phyloP scores from a whole-genome alignment of 176 grass and related monocot genomes.

The Oryza meyeriana region DNA sequence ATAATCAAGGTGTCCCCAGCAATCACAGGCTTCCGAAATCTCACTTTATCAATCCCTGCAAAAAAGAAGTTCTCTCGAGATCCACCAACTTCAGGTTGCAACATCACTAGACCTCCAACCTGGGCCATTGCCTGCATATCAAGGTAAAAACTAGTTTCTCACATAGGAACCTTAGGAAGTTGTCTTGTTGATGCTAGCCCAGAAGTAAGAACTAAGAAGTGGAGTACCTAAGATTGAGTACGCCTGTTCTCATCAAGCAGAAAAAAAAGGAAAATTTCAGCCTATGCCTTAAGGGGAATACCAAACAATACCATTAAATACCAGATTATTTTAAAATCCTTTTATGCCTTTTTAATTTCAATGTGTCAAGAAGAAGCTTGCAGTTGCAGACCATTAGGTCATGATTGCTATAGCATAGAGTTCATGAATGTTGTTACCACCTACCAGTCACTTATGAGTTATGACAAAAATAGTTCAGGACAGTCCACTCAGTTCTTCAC shows the following conservation, averaged over 20 bases:
- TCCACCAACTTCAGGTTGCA: conserved; percentile 92
- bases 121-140: conserved; percentile 86
- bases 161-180: not conserved
- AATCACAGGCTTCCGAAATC: conserved; percentile 89
- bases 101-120: conserved; percentile 87
- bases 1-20: conserved; percentile 90
- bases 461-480: not conserved
- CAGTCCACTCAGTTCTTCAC: conserved; percentile 45
- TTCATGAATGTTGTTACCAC: not conserved
- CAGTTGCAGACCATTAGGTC: not conserved
- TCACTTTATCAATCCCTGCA: conserved; percentile 85
- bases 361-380: not conserved
- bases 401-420: not conserved
- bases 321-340: not conserved
- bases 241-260: not conserved
- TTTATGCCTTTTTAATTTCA: not conserved
- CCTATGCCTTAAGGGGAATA: not conserved
- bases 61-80: conserved; percentile 97
- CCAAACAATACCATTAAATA: not conserved
- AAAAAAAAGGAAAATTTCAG: not conserved
- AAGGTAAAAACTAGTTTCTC: conserved; percentile 7
- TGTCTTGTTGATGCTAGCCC: not conserved
- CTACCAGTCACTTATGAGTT: not conserved
- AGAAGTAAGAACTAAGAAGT: too few species aligned
- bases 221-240: not conserved